phyloP scores from a whole-genome alignment of 805 yeast genomes.

The Saccharomyces eubayanus region DNA sequence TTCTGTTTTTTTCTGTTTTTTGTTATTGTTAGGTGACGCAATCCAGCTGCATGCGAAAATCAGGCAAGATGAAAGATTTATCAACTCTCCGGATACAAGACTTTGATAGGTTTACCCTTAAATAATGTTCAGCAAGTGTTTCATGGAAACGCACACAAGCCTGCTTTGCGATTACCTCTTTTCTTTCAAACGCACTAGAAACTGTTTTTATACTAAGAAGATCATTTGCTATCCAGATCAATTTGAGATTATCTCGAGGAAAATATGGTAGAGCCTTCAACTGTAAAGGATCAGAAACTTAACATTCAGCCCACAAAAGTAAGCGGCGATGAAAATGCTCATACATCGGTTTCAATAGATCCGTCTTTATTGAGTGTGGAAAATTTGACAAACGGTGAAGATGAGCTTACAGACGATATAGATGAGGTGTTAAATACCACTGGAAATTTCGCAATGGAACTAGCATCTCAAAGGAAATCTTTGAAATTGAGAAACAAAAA shows the following conservation, averaged over 20 bases:
- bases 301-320: not conserved
- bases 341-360: not conserved
- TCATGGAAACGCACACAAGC: not conserved
- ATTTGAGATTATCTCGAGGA: not conserved
- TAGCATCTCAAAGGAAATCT: slow-evolving; percentile 9
- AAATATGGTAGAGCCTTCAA: not conserved
- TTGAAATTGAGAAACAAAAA: slow-evolving; percentile 11
- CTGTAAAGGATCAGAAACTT: not conserved
- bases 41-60: not conserved
- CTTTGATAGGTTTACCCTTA: not conserved
- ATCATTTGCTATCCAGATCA: not conserved
- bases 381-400: too few relatives aligned
- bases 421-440: slow-evolving; percentile 20
- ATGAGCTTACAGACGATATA: not conserved
- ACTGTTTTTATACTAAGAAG: not conserved
- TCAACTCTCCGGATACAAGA: not conserved
- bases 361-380: not conserved
- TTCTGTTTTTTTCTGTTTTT: not conserved
- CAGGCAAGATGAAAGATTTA: not conserved
- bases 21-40: not conserved
- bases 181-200: not conserved
- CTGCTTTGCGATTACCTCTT: not conserved
- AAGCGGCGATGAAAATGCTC: not conserved
- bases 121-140: not conserved
- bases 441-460: slow-evolving; percentile 8